Base-by-base conservation (phyloP, 345 rosid genomes). In the Passiflora organensis region DNA sequence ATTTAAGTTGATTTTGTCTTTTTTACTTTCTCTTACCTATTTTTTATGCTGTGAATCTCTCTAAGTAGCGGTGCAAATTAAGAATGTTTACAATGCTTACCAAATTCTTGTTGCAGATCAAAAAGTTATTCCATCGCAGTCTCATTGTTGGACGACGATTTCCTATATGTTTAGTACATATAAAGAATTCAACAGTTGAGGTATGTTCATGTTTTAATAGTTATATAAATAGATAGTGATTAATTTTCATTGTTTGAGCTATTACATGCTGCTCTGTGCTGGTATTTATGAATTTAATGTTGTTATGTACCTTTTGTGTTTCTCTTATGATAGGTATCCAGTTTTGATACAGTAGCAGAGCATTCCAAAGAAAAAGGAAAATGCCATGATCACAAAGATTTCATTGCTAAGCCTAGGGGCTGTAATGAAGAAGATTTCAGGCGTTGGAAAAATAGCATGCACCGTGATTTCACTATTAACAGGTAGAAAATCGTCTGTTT, bases 401-500 rank as follows among this genome's bases (percentile, higher is more conserved):
- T 66, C 65, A 39, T 65, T 66, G 53, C 58, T 62, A 23, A 43
- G 58, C 79, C 78, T 32, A 43, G 59, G 36, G 74, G 79, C 48
- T 68, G 76, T 55, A 66, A 69, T 56, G 64, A 67, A 65, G 78
- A 62, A 53, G 96, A 93, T 63, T 62, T 75, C 44, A 61, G 67
- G 28, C 87, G 65, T 46, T 93, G 99, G 97, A 81, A 68, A 75
- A 74, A 93, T 71, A 82, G 95, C 64, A 71, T 82, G 75, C 74
- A 63, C 24, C 76, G 99, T 24, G 99, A 93, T 57, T 93, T 93
- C 80, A 93, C 99, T n/a, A 46, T 93, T 56, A 93, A 93, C 72
- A 83, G 99, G 99, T 77, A 49, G 15, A 16, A 28, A 28, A 28
- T 17, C 62, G 56, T 52, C 45, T 53, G 4, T 38, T n/a, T 59